Percentiles rank a stretch among this genome's conserved stretches.
Conservation (phyloP, 352 stramenopile genomes). For the Pythium diclinum region DNA sequence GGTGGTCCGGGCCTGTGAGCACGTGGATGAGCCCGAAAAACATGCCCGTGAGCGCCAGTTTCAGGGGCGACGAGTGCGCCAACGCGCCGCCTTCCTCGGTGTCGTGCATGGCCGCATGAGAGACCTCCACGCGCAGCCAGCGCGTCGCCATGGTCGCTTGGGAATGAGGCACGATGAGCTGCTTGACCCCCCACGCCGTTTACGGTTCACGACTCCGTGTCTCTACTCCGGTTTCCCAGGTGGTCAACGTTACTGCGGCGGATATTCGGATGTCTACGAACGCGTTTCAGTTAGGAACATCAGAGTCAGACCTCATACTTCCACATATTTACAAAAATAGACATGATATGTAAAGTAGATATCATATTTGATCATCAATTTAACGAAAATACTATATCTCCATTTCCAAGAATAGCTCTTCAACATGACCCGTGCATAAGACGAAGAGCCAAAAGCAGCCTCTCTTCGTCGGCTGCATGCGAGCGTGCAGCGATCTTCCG, state of each 20-base stretch:
- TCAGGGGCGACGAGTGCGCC: slow-evolving; percentile 35
- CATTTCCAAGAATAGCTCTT: slow-evolving; percentile 12
- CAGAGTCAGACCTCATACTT: slow-evolving; percentile 9
- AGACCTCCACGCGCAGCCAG: slow-evolving; percentile 38
- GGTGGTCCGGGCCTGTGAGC: slow-evolving; percentile 78
- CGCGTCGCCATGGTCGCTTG: slow-evolving; percentile 15
- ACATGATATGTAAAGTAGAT: not conserved
- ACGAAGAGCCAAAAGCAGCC: not conserved
- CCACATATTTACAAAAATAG: not conserved
- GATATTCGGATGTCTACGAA: not conserved
- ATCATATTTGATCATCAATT: not conserved
- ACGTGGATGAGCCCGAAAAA: slow-evolving; percentile 44
- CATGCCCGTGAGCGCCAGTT: slow-evolving; percentile 40
- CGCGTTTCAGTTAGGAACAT: slow-evolving; percentile 11
- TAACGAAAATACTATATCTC: not conserved
- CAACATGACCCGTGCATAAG: not conserved
- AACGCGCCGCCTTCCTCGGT: slow-evolving; percentile 36
- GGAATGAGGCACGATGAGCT: not conserved
- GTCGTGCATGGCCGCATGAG: slow-evolving; percentile 25
- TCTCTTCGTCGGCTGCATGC: not conserved
- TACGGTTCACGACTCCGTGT: not conserved
- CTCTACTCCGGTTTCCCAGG: not conserved
- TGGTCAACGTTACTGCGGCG: not conserved
- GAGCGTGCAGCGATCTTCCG: not conserved
- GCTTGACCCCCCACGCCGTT: not conserved